Evolutionary conservation across 176 grass and related monocot species (phyloP).

Genomic region (Lolium perenne): DNA sequence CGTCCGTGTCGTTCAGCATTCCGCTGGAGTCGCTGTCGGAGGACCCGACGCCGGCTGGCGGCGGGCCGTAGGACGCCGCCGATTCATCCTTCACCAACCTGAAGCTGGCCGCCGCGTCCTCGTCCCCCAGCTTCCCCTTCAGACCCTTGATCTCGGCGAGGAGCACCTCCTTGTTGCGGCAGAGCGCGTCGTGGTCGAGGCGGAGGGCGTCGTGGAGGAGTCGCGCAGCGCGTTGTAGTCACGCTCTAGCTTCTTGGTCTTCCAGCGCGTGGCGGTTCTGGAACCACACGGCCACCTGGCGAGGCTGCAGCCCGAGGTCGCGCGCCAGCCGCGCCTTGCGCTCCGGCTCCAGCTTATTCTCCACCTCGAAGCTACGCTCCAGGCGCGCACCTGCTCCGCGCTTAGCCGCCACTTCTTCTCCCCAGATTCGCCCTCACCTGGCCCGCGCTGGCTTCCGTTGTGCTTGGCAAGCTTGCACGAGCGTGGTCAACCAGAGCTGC

Average conservation of each 20-base stretch:
- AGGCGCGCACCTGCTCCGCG: slow-evolving; percentile 75
- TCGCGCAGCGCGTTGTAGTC: slow-evolving; percentile 68
- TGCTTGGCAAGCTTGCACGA: no score
- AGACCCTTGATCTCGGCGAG: slow-evolving; percentile 83
- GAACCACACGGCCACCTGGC: slow-evolving; percentile 96
- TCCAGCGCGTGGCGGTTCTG: no score
- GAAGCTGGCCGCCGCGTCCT: slow-evolving; percentile 56
- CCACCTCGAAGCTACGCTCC: slow-evolving; percentile 92
- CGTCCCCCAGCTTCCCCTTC: no score
- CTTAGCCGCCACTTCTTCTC: slow-evolving; percentile 93
- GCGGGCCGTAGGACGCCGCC: slow-evolving; percentile 49
- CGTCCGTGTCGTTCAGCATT: slow-evolving; percentile 62
- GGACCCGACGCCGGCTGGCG: slow-evolving; percentile 45
- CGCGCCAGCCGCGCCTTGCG: slow-evolving; percentile 75
- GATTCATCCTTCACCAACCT: slow-evolving; percentile 81
- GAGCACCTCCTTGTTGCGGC: slow-evolving; percentile 69
- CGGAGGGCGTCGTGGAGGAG: slow-evolving; percentile 61
- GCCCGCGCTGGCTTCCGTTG: no score
- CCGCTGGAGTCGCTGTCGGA: slow-evolving; percentile 85
- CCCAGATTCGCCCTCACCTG: no score
- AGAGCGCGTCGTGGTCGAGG: slow-evolving; percentile 55
- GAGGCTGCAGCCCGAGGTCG: slow-evolving; percentile 89
- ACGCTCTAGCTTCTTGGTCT: slow-evolving; percentile 93
- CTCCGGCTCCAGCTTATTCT: slow-evolving; percentile 96
- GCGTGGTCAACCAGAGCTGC: no score